Evolutionary conservation across 1,284 basidiomycete genomes (phyloP), one percentile per base, ranked within the genome.

Genomic region (Malassezia furfur): DNA sequence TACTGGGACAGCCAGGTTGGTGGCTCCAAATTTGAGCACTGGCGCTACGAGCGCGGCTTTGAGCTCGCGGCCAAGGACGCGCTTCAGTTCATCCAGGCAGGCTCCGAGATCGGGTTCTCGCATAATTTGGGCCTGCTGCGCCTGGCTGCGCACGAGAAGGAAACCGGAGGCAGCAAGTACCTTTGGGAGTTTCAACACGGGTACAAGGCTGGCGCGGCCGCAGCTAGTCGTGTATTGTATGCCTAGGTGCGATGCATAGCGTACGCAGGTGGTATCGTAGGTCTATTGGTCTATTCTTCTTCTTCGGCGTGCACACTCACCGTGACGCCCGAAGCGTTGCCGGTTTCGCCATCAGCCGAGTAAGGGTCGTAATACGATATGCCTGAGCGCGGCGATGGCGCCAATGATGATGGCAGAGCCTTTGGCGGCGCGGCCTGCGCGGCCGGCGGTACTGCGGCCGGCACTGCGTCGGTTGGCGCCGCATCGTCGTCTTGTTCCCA

Each of bases 61-160:
- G 59, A 76, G 2, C 73, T 78, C 53, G 86, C 85, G 0, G 88
- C 86, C 86, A 80, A 82, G 47, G 85, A 87, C 64, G 82, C 83
- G 0, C 79, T 82, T 64, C 60, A 76, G 44, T 86, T 86, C 75
- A 76, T 80, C 55, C 57, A 61, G 30, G 48, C 60, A 1, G 56
- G 58, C 30, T 60, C 75, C 25, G 82, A 84, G 72, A 75, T 86
- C 21, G 85, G 84, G 28, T 85, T 85, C 70, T 76, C 78, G 54
- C 78, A 78, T 10, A 78, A 80, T 40, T 85, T 84, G 83, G 76
- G 78, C 40, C 80, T 79, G 64, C 76, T 77, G 35, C 76, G 83
- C 38, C 75, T 67, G 14, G 72, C 61, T 15, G 81, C 81, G 55
- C 81, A 83, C 61, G 77, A 76, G 7, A 54, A 64, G 8, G 72